Evolutionary conservation across 345 rosid genomes (phyloP), one percentile per base, ranked within the genome.

Genomic region (Sonneratia alba): DNA sequence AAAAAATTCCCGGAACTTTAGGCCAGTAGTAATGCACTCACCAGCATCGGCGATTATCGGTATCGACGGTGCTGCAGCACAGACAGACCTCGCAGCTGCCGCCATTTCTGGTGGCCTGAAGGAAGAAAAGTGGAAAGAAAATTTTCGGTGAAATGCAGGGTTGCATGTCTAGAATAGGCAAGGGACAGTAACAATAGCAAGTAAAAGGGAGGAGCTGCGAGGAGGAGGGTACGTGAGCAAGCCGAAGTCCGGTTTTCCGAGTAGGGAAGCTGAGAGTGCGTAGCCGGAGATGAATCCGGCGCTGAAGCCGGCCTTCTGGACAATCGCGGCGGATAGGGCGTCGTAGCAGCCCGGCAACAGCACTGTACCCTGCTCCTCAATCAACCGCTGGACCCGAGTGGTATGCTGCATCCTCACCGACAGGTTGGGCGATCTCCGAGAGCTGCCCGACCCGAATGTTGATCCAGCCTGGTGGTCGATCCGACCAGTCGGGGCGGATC

Each of bases 261-360:
- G 76, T 43, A 75, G 81, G 36, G 83, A 69, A 55, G 86, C 86
- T 51, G 91, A 85, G 79, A 85, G 73, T 10, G 84, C 85, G 62
- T 82, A 85, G 15, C 89, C 86, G 72, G 87, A 87, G 77, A 83
- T 80, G 34, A 83, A 66, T 3, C 86, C 83, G 37, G 87, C 86
- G 57, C 56, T 73, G 79, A 82, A 85, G 10, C 89, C 84, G 19
- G 84, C 72, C 7, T 82, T 82, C 70, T 85, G 80, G 12, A 85
- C 81, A 4, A 83, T 80, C 63, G 85, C 80, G 1, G 87, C 86
- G 34, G 88, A 85, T 65, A 81, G 79, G 4, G 86, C 86, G 71
- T 87, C 91, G 77, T 82, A 85, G 72, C 85, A 82, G 4, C 91
- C 85, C 1, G 86, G 88, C 77, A 85, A 65, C 49, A 85, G 77